Percentiles rank a stretch among this genome's conserved stretches.
These are phyloP conservation scores for Cicer cuneatum DNA, from an alignment of 306 rosid genomes.

Conservation along the genomic window DNA sequence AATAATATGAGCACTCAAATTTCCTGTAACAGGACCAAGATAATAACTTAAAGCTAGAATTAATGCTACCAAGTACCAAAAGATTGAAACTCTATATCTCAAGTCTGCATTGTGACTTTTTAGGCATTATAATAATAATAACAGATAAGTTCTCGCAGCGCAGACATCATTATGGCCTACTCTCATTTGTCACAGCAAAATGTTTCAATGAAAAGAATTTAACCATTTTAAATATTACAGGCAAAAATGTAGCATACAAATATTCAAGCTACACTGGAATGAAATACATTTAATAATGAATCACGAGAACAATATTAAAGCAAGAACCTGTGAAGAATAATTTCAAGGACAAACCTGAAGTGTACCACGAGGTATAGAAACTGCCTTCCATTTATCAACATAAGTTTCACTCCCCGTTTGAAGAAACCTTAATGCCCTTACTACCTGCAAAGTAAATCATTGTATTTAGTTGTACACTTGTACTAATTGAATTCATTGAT, in stretches of 20 bases:
- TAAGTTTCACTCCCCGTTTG: conserved; percentile 69
- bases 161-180: conserved; percentile 11
- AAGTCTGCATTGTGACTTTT: not conserved
- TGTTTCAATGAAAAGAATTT: conserved; percentile 1
- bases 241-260: conserved; percentile 20
- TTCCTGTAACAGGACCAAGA: not conserved
- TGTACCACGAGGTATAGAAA: conserved; percentile 93
- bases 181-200: conserved; percentile 17
- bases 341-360: conserved; percentile 86
- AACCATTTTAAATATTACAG: conserved; percentile 8
- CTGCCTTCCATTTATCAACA: conserved; percentile 76
- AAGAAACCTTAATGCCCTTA: conserved; percentile 83
- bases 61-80: conserved; percentile 4
- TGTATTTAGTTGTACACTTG: conserved; percentile 34
- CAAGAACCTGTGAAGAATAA: conserved; percentile 37
- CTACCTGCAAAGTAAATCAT: conserved; percentile 69
- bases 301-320: conserved; percentile 13
- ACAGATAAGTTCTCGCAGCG: not conserved
- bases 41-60: conserved; percentile 27
- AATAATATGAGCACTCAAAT: not conserved
- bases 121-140: not conserved
- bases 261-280: conserved; percentile 6
- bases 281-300: conserved; percentile 12
- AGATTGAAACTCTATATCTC: conserved; percentile 12
- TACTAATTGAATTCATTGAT: conserved; percentile 37